These are phyloP conservation scores for Vitis rupestris DNA, from an alignment of 164 flowering plant genomes.

Conservation along the genomic window DNA sequence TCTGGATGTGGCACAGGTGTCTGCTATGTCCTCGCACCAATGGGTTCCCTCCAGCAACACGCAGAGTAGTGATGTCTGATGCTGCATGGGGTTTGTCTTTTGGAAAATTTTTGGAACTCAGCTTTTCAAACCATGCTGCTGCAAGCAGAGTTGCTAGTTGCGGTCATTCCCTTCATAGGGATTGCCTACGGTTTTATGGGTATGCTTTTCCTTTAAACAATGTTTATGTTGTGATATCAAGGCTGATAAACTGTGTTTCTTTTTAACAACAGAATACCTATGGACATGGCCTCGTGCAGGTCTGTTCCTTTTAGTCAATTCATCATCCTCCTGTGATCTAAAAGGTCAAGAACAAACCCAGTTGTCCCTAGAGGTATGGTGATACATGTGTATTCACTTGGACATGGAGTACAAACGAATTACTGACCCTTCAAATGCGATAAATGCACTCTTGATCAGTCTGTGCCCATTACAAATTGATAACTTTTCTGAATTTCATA, in stretches of 20 bases:
- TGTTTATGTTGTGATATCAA: too few relatives aligned
- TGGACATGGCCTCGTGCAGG: too few relatives aligned
- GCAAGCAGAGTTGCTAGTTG: constrained; percentile 93
- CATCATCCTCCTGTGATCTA: neutral
- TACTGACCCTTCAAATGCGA: too few relatives aligned
- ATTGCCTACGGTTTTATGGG: constrained; percentile 95
- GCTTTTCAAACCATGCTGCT: constrained; percentile 94
- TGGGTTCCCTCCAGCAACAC: constrained; percentile 86
- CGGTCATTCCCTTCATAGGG: constrained; percentile 94
- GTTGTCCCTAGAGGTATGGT: too few relatives aligned
- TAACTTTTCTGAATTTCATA: too few relatives aligned
- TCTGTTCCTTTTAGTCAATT: neutral
- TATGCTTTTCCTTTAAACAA: constrained; percentile 17
- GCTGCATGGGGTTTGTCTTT: constrained; percentile 98
- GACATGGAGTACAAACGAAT: too few relatives aligned
- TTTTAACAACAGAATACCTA: too few relatives aligned
- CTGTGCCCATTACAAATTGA: too few relatives aligned
- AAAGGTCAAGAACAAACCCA: too few relatives aligned
- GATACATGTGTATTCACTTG: too few relatives aligned
- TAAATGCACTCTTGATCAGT: too few relatives aligned
- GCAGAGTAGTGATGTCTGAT: constrained; percentile 86
- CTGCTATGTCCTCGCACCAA: constrained; percentile 63
- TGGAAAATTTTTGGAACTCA: constrained; percentile 92
- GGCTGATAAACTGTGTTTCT: too few relatives aligned
- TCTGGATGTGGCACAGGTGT: constrained; percentile 98